phyloP scores from a whole-genome alignment of 2,329 filamentous ascomycete species.

The Trichoderma gracile region DNA sequence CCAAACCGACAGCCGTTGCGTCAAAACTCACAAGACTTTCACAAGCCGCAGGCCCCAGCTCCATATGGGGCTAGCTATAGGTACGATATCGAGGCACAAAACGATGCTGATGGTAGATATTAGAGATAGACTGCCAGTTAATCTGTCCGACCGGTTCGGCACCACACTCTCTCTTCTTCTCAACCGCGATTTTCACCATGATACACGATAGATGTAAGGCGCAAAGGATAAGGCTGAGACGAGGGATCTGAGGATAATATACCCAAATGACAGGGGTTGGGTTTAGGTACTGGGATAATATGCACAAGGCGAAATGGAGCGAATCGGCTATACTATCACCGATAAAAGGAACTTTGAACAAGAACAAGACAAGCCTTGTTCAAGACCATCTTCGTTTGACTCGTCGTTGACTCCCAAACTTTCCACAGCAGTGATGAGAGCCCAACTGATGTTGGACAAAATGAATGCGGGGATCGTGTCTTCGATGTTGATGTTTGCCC shows the following conservation, averaged over 20 bases:
- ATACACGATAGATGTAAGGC: constrained; percentile 21
- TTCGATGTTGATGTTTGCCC: neutral
- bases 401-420: neutral
- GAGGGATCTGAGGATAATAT: constrained; percentile 9
- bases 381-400: neutral
- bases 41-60: neutral
- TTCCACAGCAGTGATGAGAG: neutral
- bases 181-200: constrained; percentile 13
- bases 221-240: constrained; percentile 1
- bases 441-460: neutral
- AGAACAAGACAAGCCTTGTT: neutral
- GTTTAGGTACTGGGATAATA: neutral
- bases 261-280: constrained; percentile 15
- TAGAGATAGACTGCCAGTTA: constrained; percentile 29
- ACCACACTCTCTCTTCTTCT: constrained; percentile 8
- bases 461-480: neutral
- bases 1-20: constrained; percentile 26
- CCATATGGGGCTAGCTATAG: constrained; percentile 34
- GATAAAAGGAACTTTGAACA: neutral
- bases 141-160: constrained; percentile 23
- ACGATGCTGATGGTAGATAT: constrained; percentile 33
- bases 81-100: constrained; percentile 43
- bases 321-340: neutral
- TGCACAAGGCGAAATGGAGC: neutral
- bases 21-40: constrained; percentile 3